phyloP scores from a whole-genome alignment of 225 moss, liverwort and hornwort species.

The Sphagnum tenellum region DNA sequence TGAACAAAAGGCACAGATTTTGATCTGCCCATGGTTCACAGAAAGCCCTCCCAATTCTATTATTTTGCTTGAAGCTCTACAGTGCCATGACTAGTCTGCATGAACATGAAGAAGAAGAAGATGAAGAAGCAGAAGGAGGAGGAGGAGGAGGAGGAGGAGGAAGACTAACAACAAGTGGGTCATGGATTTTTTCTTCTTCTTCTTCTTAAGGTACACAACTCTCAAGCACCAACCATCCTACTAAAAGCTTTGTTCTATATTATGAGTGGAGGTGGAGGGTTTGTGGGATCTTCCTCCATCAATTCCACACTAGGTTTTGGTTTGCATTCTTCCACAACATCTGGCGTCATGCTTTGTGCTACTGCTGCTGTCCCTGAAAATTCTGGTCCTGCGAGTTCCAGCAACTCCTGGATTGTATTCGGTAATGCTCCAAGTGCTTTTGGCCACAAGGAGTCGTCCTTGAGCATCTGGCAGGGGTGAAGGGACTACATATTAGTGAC shows the following conservation, averaged over 20 bases:
- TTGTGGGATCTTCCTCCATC: conserved; percentile 26
- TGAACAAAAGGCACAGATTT: conserved; percentile 38
- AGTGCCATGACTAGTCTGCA: conserved; percentile 7
- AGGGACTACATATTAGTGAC: background rate
- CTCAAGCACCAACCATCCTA: conserved; percentile 8
- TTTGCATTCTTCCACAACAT: conserved; percentile 2
- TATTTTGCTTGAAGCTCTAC: conserved; percentile 39
- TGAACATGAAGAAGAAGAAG: too few species aligned
- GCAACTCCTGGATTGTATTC: conserved; percentile 35
- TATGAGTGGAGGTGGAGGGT: conserved; percentile 25
- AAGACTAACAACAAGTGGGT: too few species aligned
- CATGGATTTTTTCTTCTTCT: conserved; percentile 8
- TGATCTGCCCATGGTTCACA: conserved; percentile 47
- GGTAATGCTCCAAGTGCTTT: conserved; percentile 42
- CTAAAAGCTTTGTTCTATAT: conserved; percentile 19
- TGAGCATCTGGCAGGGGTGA: conserved; percentile 31
- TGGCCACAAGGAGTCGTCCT: conserved; percentile 49
- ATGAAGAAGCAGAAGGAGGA: too few species aligned
- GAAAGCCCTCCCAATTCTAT: conserved; percentile 34
- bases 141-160: too few species aligned
- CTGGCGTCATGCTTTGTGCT: too few species aligned
- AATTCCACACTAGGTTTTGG: conserved; percentile 14
- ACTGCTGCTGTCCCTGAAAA: conserved; percentile 12
- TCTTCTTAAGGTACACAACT: background rate
- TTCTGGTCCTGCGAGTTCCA: conserved; percentile 47